phyloP scores from a whole-genome alignment of 2,329 filamentous ascomycete genomes.

The Sarocladium strictum region DNA sequence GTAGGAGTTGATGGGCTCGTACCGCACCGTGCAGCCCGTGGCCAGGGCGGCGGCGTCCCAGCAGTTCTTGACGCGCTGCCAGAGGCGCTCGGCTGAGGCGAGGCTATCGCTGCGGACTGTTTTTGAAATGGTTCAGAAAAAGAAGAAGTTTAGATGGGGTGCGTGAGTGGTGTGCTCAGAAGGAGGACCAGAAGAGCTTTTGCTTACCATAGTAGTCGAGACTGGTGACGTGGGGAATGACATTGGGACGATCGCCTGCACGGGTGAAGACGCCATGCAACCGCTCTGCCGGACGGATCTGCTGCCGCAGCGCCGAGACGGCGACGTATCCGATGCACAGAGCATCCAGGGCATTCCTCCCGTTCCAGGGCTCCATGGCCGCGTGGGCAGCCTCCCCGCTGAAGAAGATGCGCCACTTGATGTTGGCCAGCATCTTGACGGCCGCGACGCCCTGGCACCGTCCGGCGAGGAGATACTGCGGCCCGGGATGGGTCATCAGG shows the following conservation, averaged over 20 bases:
- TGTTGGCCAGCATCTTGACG: slow-evolving; percentile 24
- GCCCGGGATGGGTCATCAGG: slow-evolving; percentile 23
- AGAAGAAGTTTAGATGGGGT: too few species aligned
- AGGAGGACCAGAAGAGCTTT: too few species aligned
- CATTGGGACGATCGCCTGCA: slow-evolving; percentile 31
- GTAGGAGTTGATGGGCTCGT: slow-evolving; percentile 28
- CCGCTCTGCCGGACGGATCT: slow-evolving; percentile 29
- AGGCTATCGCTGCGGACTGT: slow-evolving; percentile 11
- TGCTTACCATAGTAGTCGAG: slow-evolving; percentile 30
- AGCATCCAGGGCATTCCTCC: slow-evolving; percentile 32
- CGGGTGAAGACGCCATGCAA: slow-evolving; percentile 31
- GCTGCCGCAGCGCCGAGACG: slow-evolving; percentile 31
- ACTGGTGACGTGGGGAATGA: slow-evolving; percentile 31
- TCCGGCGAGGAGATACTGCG: slow-evolving; percentile 9
- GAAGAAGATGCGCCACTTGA: slow-evolving; percentile 27
- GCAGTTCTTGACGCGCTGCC: slow-evolving; percentile 26
- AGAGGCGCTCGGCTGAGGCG: slow-evolving; percentile 3
- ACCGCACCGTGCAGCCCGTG: slow-evolving; percentile 28
- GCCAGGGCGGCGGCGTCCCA: slow-evolving; percentile 28
- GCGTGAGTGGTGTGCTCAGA: too few species aligned
- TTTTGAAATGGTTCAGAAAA: neutral
- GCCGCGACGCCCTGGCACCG: slow-evolving; percentile 2
- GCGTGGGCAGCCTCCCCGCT: slow-evolving; percentile 28
- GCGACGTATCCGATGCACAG: slow-evolving; percentile 28
- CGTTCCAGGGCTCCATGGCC: slow-evolving; percentile 29